Percentiles rank a stretch among this genome's conserved stretches.
Conservation (phyloP, 2,329 filamentous ascomycete genomes). For the Hypoxylon sp. region DNA sequence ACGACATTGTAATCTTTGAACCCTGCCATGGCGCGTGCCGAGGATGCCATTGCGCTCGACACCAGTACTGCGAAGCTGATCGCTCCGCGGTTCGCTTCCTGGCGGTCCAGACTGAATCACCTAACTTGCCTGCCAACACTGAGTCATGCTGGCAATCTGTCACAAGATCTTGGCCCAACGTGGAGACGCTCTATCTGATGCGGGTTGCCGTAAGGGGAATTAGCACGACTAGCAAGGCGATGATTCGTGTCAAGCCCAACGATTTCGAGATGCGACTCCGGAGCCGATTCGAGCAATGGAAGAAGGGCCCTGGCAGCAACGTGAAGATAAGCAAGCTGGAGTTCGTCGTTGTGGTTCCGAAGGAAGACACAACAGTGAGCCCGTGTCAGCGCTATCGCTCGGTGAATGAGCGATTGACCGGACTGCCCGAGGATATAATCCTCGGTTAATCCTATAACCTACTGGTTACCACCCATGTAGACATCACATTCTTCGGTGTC, state of each 20-base stretch:
- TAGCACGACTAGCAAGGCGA: conserved; percentile 48
- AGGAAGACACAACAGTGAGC: conserved; percentile 36
- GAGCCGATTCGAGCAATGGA: conserved; percentile 52
- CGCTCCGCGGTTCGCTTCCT: conserved; percentile 48
- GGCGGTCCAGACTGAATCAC: conserved; percentile 52
- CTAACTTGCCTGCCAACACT: conserved; percentile 29
- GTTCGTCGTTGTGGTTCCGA: conserved; percentile 49
- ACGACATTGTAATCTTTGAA: conserved; percentile 53
- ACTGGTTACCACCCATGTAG: background rate
- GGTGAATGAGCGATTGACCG: conserved; percentile 48
- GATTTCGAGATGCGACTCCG: conserved; percentile 44
- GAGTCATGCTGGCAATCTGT: conserved; percentile 52
- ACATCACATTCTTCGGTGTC: background rate
- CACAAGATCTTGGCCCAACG: conserved; percentile 50
- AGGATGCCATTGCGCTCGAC: conserved; percentile 49
- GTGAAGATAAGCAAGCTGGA: conserved; percentile 45
- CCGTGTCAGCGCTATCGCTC: conserved; percentile 45
- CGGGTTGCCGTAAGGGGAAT: conserved; percentile 47
- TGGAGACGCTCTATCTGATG: conserved; percentile 53
- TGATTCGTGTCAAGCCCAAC: conserved; percentile 49
- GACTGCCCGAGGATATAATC: conserved; percentile 51
- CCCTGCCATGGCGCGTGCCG: conserved; percentile 53
- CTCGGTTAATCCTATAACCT: conserved; percentile 43
- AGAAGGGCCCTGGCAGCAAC: conserved; percentile 46
- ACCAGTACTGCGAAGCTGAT: conserved; percentile 49